phyloP scores from a whole-genome alignment of 345 rosid species.

The Salix udensis region DNA sequence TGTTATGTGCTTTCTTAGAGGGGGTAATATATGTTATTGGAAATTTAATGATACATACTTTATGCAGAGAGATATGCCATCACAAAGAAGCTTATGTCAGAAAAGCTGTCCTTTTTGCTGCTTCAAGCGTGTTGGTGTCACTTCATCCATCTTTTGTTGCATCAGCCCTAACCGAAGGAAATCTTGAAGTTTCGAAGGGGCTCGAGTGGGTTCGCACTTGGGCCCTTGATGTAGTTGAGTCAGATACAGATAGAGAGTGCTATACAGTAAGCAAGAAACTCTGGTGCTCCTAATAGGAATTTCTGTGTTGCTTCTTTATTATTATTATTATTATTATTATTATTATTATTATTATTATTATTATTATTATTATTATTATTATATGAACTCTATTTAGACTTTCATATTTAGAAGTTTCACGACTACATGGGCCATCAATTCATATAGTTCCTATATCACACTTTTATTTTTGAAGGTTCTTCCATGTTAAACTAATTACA shows the following conservation, averaged over 20 bases:
- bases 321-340: no score
- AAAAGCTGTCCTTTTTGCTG: slow-evolving; percentile 81
- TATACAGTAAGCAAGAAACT: slow-evolving; percentile 51
- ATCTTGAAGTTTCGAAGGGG: slow-evolving; percentile 59
- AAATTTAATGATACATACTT: neutral
- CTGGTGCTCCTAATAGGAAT: neutral
- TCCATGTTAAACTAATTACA: neutral
- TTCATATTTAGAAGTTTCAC: neutral
- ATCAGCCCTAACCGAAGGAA: slow-evolving; percentile 70
- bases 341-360: neutral
- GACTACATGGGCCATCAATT: neutral
- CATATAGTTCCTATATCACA: neutral
- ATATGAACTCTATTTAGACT: neutral
- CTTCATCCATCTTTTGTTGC: slow-evolving; percentile 84
- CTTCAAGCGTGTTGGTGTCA: slow-evolving; percentile 68
- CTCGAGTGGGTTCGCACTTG: slow-evolving; percentile 90
- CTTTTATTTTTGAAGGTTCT: neutral
- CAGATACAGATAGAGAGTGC: slow-evolving; percentile 83
- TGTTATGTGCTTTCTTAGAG: neutral
- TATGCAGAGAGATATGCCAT: slow-evolving; percentile 71
- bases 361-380: neutral
- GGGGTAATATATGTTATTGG: neutral
- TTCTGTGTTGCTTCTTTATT: no score
- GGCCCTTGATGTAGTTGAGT: slow-evolving; percentile 72
- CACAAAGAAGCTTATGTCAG: slow-evolving; percentile 93